A percentile compares a stretch with the other conserved stretches of the same genome.
These are phyloP conservation scores for Ceratocystis destructans DNA, from an alignment of 2,329 filamentous ascomycete species.

Conservation along the genomic window DNA sequence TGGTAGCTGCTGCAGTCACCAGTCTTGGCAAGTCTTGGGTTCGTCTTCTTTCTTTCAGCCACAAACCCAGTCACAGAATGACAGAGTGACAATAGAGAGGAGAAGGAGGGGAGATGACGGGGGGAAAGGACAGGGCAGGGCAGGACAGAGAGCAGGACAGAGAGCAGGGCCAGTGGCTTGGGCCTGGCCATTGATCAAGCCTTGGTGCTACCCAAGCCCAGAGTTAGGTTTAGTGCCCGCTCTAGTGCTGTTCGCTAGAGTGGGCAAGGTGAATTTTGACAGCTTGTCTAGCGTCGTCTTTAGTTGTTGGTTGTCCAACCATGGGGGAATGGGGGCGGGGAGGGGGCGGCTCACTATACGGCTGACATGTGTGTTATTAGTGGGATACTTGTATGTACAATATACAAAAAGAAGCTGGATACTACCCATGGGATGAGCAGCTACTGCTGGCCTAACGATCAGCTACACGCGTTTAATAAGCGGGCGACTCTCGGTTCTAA, in stretches of 20 bases:
- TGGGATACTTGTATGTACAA: background rate
- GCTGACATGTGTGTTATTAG: background rate
- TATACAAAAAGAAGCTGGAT: background rate
- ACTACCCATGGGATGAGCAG: background rate
- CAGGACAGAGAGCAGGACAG: background rate
- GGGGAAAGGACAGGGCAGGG: background rate
- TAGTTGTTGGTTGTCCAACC: constrained; percentile 2
- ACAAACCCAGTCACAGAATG: background rate
- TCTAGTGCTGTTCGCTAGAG: constrained; percentile 8
- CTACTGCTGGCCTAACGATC: background rate
- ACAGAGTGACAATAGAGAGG: background rate
- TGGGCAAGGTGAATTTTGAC: constrained; percentile 5
- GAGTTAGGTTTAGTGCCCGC: constrained; percentile 9
- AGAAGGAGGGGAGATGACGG: background rate
- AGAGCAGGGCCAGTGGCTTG: background rate
- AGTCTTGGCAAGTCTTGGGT: background rate
- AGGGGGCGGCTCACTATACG: background rate
- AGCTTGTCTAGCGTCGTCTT: constrained; percentile 5
- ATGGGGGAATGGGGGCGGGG: background rate
- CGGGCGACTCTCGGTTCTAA: background rate
- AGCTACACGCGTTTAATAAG: background rate
- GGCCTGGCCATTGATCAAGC: background rate
- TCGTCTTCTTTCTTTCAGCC: background rate
- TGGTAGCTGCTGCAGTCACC: background rate
- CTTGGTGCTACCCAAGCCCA: constrained; percentile 5